These are phyloP conservation scores for Teunomyces pallodes DNA, from an alignment of 805 yeast species.

Conservation along the genomic window DNA sequence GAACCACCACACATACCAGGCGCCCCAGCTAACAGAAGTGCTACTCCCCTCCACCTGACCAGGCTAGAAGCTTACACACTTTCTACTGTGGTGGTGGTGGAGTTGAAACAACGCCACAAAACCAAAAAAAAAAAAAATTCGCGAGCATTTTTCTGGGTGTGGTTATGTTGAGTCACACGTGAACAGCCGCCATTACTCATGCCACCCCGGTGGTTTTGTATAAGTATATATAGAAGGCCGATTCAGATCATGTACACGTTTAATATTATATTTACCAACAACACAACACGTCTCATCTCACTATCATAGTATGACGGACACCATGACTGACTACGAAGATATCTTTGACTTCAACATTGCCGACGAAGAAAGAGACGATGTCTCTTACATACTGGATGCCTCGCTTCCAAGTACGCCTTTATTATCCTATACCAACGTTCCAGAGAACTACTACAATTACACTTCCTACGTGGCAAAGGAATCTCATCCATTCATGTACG, in stretches of 20 bases:
- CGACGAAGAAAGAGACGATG: conserved; percentile 7
- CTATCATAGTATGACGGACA: background rate
- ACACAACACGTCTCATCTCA: background rate
- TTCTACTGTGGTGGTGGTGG: conserved; percentile 3
- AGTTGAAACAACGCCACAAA: conserved; percentile 1
- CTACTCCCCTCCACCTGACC: too few species aligned
- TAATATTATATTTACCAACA: background rate
- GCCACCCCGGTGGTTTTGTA: conserved; percentile 2
- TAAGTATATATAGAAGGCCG: background rate
- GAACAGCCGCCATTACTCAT: conserved; percentile 4
- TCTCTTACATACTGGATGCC: background rate
- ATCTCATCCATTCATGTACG: conserved; percentile 7
- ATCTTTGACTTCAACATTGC: conserved; percentile 14
- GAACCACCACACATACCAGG: background rate
- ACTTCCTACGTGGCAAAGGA: background rate
- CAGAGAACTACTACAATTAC: conserved; percentile 1
- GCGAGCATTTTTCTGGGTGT: background rate
- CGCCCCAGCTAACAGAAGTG: too few species aligned
- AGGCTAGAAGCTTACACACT: background rate
- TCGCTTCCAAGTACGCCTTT: conserved; percentile 2
- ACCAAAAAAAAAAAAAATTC: background rate
- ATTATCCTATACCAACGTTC: background rate
- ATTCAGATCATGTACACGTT: background rate
- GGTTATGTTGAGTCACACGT: conserved; percentile 4
- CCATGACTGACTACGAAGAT: conserved; percentile 10